phyloP scores from a whole-genome alignment of 129 eudicot genomes.

The Lonicera japonica region DNA sequence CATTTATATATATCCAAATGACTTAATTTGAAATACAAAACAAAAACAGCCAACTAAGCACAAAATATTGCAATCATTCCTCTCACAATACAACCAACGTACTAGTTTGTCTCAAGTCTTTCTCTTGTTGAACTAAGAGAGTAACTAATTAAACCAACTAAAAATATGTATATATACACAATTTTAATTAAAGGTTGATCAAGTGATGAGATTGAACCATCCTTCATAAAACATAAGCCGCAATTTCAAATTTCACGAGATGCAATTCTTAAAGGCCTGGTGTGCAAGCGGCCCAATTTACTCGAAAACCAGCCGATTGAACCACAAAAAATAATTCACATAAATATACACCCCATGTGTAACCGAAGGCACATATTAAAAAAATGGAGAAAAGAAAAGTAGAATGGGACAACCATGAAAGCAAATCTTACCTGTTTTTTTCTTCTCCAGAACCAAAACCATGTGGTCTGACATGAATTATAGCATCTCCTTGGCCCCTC shows the following conservation, averaged over 20 bases:
- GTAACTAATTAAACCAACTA: slow-evolving; percentile 4
- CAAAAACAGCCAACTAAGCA: too few relatives aligned
- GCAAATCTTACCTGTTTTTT: slow-evolving; percentile 33
- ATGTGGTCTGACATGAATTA: slow-evolving; percentile 24
- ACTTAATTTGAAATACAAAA: too few relatives aligned
- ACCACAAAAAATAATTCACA: too few relatives aligned
- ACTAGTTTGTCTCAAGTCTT: too few relatives aligned
- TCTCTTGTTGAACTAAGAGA: slow-evolving; percentile 5
- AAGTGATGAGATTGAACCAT: too few relatives aligned
- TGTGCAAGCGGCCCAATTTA: too few relatives aligned
- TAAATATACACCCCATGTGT: slow-evolving; percentile 11
- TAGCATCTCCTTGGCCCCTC: slow-evolving; percentile 21
- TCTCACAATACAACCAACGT: neutral
- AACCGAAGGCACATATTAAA: slow-evolving; percentile 19
- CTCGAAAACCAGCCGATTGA: too few relatives aligned
- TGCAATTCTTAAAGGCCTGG: too few relatives aligned
- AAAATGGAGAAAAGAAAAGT: slow-evolving; percentile 10
- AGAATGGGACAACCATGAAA: slow-evolving; percentile 39
- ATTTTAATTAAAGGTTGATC: too few relatives aligned
- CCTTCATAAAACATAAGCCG: too few relatives aligned
- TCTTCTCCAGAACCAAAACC: slow-evolving; percentile 11
- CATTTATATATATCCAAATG: too few relatives aligned
- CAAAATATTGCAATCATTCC: neutral
- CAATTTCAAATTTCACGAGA: too few relatives aligned
- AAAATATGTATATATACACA: slow-evolving; percentile 1